A percentile compares a stretch with the other conserved stretches of the same genome.
Conservation (phyloP, 768 basidiomycete genomes). For the Xerocomellus intermedius region DNA sequence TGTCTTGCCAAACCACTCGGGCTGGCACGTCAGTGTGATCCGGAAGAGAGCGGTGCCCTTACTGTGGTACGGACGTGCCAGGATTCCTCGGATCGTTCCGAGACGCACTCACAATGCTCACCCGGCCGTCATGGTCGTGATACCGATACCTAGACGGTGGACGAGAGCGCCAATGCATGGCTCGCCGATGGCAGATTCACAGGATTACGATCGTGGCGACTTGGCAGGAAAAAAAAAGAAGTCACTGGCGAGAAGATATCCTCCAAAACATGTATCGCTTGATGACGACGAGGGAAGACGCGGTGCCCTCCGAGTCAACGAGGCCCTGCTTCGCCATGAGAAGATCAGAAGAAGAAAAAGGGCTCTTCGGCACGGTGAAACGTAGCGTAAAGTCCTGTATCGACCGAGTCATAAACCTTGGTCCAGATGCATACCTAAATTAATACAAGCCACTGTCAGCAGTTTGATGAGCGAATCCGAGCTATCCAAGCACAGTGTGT, state of each 20-base stretch:
- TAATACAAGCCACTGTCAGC: too few relatives aligned
- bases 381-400: neutral
- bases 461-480: neutral
- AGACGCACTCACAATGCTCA: neutral
- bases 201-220: slow-evolving; percentile 1
- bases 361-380: neutral
- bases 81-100: too few relatives aligned
- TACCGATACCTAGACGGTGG: neutral
- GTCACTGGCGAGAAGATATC: neutral
- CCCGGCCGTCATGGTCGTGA: neutral
- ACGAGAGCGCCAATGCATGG: neutral
- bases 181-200: neutral
- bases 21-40: too few relatives aligned
- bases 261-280: too few relatives aligned
- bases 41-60: too few relatives aligned
- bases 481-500: neutral
- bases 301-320: neutral
- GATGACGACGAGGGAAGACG: neutral
- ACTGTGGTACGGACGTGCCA: too few relatives aligned
- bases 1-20: too few relatives aligned
- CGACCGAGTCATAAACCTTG: neutral
- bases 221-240: neutral
- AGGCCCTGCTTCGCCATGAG: neutral
- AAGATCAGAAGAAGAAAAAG: neutral
- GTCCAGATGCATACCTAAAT: neutral